Evolutionary conservation across 352 stramenopile species (phyloP), one percentile per base, ranked within the genome.

Genomic region (Globisporangium acanthophoron): DNA sequence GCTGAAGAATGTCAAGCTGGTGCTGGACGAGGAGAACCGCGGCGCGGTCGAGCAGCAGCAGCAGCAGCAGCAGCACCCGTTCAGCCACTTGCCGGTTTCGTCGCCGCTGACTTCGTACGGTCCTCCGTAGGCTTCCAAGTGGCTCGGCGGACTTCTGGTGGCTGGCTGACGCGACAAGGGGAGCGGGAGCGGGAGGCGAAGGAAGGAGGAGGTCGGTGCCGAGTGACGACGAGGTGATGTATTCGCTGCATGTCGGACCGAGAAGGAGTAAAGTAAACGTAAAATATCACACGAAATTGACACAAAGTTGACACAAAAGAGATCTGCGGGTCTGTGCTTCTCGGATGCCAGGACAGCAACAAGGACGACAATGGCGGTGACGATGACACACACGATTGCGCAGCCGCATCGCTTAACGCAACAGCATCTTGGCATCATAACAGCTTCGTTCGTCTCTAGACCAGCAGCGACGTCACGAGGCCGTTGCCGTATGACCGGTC

Each of bases 401-500:
- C 24, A 27, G 24, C 24, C 24, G 24, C 24, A 27, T 27, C 24
- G 24, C 24, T 27, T 31, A 9, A 31, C 33, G 41, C 41, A 35
- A 56, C 35, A 58, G 15, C 21, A 33, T 5, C 11, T 15, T 6
- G 7, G 27, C 33, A 24, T 50, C 29, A 49, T 46, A 27, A n/a
- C 13, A 35, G 5, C 20, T 27, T 29, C 27, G 13, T 40, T 20
- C 52, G 18, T 31, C 40, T 12, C 24, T 68, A 90, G 9, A 90
- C 68, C 31, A 90, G 63, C 18, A 90, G 56, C 8, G 70, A 85
- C 5, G 80, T 90, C 29, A 88, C 77, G 24, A 90, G 69, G 0
- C 80, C 80, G 45, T 82, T 80, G 31, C 75, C 74, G 50, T 77
- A 81, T 3, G 75, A 85, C 11, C 80, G 69, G 57, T 90, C 80